Evolutionary conservation across 1,284 basidiomycete genomes (phyloP), one percentile per base, ranked within the genome.

Genomic region (Porodaedalea pini): DNA sequence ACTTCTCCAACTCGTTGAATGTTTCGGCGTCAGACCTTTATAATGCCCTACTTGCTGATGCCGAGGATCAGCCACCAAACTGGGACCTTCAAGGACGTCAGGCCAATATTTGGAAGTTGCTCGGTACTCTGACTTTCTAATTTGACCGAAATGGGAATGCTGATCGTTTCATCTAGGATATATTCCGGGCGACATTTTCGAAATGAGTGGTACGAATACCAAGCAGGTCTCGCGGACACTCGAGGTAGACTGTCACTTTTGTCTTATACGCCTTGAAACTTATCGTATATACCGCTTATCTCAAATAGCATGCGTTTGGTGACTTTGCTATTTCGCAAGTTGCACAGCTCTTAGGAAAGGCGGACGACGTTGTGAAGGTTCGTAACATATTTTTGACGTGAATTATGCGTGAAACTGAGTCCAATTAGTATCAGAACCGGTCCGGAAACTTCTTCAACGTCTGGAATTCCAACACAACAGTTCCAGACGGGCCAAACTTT

Each of bases 311-410:
- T 61, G 75, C 82, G 0, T 85, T 83, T 64, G 75, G 75, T 51
- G 82, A 88, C 64, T 88, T 88, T 64, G 70, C 79, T 3, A 79
- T 86, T 54, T 78, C 82, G 2, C 82, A 85, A 72, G 82, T 85
- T 15, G 79, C 83, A 0, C 79, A 78, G 61, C 63, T 75, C 4
- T 70, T 85, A 5, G 78, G 78, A 17, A 78, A 76, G 50, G 70
- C 67, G 0, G 71, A 67, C 11, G 82, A 83, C 64, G 74, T 69
- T 25, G 60, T 66, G 29, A 83, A 83, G 71, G 82, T 81, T 51
- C 3, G 61, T 31, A 29, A 32, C 15, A 23, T 21, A 21, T 36
- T 7, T 47, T 17, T 31, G 32, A 45, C 37, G 34, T 29, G 29
- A 8, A 15, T 41, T 29, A 19, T 29, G 13, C 15, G 57, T 39